Base-by-base conservation (phyloP, 2,329 filamentous ascomycete genomes). In the Diplodia seriata region DNA sequence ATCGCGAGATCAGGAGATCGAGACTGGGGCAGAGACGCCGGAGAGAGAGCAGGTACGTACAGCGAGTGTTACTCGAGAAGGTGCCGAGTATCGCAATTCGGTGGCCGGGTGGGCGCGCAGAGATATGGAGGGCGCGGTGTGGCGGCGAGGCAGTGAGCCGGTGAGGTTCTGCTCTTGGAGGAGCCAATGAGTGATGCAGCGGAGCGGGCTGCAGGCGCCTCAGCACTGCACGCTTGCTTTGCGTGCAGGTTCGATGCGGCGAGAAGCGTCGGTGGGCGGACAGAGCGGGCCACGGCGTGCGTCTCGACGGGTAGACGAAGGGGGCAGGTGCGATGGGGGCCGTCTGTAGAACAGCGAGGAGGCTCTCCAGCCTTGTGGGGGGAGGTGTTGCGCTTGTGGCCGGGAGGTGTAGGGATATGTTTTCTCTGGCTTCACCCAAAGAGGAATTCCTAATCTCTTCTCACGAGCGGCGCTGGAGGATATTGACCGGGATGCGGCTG, bases 131-230 rank as follows among this genome's bases (percentile, higher is more conserved):
- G 47, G 47, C 59, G 47, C 43, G 59, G 29, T 38, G 40, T 43
- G 54, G 54, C 36, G 64, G 53, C 38, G 40, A 66, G 64, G 64
- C 40, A 55, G 29, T 15, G 29, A 66, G 64, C 64, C 64, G 53
- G 64, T 66, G 64, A 66, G 53, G 53, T 56, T 66, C 40, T 66
- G 53, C 53, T 66, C 26, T 36, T 43, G 51, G 64, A 40, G 53
- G 53, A 66, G 53, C 64, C 64, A 66, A 66, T 66, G 64, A 66
- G 29, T 66, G 64, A 31, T 66, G 64, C 53, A 57, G 64, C 38
- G 29, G 53, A 38, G 53, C 63, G 54, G 43, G 51, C 64, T 66
- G 64, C 64, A 66, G 53, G 64, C 64, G 64, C 64, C 64, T 66
- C 43, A 63, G 47, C 59, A 51, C 59, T 62, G 57, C 43, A 62